These are phyloP conservation scores for Paecilomyces variotii DNA, from an alignment of 2,329 filamentous ascomycete species.

Conservation along the genomic window DNA sequence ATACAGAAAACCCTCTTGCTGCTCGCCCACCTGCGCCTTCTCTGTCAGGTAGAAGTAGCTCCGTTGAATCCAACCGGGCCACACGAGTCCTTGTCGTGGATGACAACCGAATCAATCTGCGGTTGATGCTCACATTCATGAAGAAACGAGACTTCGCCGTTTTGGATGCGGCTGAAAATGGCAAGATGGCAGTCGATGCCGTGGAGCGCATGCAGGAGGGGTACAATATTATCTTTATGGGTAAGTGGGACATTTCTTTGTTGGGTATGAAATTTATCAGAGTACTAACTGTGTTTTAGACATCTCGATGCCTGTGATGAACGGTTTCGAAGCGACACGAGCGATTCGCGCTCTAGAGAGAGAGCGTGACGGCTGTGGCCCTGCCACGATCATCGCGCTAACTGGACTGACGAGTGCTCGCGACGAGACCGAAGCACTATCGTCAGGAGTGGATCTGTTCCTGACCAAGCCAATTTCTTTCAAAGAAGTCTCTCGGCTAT, in stretches of 20 bases:
- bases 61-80: not conserved
- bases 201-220: conserved; percentile 23
- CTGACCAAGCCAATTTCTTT: conserved; percentile 42
- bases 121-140: conserved; percentile 37
- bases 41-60: not conserved
- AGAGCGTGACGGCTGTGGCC: conserved; percentile 21
- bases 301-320: conserved; percentile 43
- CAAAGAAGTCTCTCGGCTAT: conserved; percentile 32
- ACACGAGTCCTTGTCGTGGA: conserved; percentile 36
- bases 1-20: not conserved
- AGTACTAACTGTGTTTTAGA: conserved; percentile 16
- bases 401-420: conserved; percentile 38
- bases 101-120: conserved; percentile 40
- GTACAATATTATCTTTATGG: conserved; percentile 42
- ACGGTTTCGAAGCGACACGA: conserved; percentile 40
- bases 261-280: not conserved
- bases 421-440: conserved; percentile 36
- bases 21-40: not conserved
- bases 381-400: conserved; percentile 37
- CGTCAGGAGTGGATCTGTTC: conserved; percentile 39
- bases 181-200: conserved; percentile 35
- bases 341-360: conserved; percentile 37
- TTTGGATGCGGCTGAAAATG: conserved; percentile 35
- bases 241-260: conserved; percentile 8
- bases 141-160: conserved; percentile 27